Base-by-base conservation (phyloP, 345 rosid species). In the Euphorbia pulcherrima region DNA sequence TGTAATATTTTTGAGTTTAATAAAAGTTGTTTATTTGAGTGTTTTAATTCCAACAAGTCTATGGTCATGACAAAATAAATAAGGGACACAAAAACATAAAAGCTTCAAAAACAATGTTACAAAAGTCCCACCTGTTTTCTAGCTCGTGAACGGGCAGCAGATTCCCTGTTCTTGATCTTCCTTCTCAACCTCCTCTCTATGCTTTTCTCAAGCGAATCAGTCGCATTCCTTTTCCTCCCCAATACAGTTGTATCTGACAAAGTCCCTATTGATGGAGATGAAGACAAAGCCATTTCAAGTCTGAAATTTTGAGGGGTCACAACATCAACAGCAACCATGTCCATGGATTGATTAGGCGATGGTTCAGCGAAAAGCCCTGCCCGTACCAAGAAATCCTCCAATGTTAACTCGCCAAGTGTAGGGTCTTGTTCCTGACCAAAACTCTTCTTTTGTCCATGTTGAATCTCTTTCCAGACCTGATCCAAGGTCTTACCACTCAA, bases 121-220 rank as follows among this genome's bases (percentile, higher is more conserved):
- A 11, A 44, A 71, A 46, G 35, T 24, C 39, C 41, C 18, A 83
- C 89, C 83, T 85, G 86, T 70, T 83, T 87, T 75, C 89, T 83
- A 52, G 87, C 92, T 72, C 87, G 80, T 1, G 89, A 85, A 8
- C 85, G 83, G 4, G 92, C 89, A 59, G 87, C 92, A 17, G 92
- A 87, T 75, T 87, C 92, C 78, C 92, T 78, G 71, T 87, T 87
- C 85, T 87, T 87, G 46, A 87, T 85, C 78, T 87, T 87, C 75
- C 92, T 77, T 78, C 67, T 81, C 67, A 85, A 61, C 81, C 84
- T 84, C 82, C 83, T 77, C 23, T 87, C 92, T 10, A 77, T 60
- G 53, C 74, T 75, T 74, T 58, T 87, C 73, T 87, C 89, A 47
- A 78, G 37, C 20, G 78, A 68, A 54, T 77, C 84, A 0, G 71